phyloP scores from a whole-genome alignment of 257 asterid species.

The Phtheirospermum japonicum region DNA sequence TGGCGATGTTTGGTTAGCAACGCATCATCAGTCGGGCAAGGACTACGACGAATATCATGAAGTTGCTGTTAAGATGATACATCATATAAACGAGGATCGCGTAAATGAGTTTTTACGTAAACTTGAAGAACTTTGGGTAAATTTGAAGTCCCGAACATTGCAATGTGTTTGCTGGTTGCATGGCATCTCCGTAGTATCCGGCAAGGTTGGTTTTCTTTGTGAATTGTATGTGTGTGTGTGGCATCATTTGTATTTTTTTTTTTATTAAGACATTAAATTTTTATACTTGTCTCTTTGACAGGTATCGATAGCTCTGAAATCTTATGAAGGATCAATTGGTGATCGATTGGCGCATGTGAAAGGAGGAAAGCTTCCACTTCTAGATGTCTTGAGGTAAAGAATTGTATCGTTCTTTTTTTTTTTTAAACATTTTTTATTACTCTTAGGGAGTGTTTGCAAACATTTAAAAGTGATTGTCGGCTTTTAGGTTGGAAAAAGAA shows the following conservation, averaged over 20 bases:
- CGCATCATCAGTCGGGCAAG: constrained; percentile 52
- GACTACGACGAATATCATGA: constrained; percentile 64
- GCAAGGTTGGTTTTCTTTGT: constrained; percentile 30
- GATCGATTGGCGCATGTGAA: constrained; percentile 47
- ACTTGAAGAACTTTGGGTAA: constrained; percentile 42
- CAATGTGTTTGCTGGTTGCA: constrained; percentile 64
- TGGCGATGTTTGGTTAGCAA: constrained; percentile 75
- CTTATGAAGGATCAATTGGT: constrained; percentile 59
- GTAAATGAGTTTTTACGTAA: constrained; percentile 35
- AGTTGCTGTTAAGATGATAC: constrained; percentile 60
- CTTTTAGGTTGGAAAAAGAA: too few relatives aligned
- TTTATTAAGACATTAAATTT: neutral
- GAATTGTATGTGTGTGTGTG: neutral
- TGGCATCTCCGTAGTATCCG: constrained; percentile 44
- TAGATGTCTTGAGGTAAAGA: constrained; percentile 54
- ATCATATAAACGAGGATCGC: constrained; percentile 43
- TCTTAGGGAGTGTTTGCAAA: too few relatives aligned
- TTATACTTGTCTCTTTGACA: constrained; percentile 30
- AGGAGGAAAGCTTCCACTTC: constrained; percentile 57
- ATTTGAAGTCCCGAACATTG: constrained; percentile 34
- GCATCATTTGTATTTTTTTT: neutral
- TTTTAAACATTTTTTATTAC: too few relatives aligned
- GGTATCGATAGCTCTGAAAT: constrained; percentile 56
- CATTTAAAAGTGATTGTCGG: too few relatives aligned
- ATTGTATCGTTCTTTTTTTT: neutral